Evolutionary conservation across 1,284 basidiomycete species (phyloP).

Genomic region (Cystobasidium pallidum): DNA sequence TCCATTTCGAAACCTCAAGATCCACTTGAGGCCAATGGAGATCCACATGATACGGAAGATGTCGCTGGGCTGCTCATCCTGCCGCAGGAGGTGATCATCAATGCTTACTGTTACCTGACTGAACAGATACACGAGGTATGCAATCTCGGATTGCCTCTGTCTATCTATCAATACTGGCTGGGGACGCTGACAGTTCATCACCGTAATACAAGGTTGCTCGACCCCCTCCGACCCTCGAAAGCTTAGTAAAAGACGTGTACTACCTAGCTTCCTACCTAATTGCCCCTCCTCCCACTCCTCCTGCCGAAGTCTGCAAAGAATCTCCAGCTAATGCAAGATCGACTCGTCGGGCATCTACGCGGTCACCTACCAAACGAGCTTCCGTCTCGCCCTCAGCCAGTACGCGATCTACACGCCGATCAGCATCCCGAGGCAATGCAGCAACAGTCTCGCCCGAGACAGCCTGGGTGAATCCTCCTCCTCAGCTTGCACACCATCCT

Average conservation of each 20-base stretch:
- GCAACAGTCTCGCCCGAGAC: not conserved
- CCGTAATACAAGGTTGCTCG: conserved; percentile 14
- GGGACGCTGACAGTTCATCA: too few species aligned
- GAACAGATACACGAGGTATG: conserved; percentile 44
- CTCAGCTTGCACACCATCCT: not conserved
- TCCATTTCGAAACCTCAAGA: conserved; percentile 28
- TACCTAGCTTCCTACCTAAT: conserved; percentile 2
- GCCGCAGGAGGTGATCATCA: conserved; percentile 40
- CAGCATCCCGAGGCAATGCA: conserved; percentile 3
- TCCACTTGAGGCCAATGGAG: not conserved
- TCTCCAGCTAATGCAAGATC: not conserved
- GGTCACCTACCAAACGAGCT: conserved; percentile 20
- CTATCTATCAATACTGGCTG: too few species aligned
- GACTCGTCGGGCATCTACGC: conserved; percentile 6
- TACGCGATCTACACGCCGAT: conserved; percentile 21
- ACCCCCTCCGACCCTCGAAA: conserved; percentile 16
- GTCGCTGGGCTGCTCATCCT: conserved; percentile 17
- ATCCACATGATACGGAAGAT: not conserved
- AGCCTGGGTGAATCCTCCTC: not conserved
- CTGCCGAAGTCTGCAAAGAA: not conserved
- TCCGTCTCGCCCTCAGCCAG: conserved; percentile 21
- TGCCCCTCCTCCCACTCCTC: not conserved
- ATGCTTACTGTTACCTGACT: conserved; percentile 41
- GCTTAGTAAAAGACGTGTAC: conserved; percentile 21
- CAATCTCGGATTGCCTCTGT: not conserved